Evolutionary conservation across 176 grass and related monocot genomes (phyloP).

Genomic region (Rhipidocladum racemiflorum): DNA sequence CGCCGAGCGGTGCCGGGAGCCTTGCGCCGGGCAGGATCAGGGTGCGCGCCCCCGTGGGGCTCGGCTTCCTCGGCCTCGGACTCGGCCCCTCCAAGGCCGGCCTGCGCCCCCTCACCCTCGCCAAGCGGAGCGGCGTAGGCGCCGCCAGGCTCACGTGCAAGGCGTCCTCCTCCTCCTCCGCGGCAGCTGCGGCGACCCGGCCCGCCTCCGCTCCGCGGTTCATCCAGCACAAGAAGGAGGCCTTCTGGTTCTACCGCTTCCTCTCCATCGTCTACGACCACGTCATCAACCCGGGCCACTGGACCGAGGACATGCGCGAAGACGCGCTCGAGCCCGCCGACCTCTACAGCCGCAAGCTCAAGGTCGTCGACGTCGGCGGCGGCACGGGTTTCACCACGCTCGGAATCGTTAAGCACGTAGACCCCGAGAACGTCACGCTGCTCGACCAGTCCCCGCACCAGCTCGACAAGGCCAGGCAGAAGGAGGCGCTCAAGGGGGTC

Average conservation of each 20-base stretch:
- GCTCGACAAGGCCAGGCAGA: constrained; percentile 74
- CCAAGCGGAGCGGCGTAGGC: not conserved
- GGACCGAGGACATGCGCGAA: constrained; percentile 96
- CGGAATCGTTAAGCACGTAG: constrained; percentile 72
- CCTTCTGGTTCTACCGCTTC: constrained; percentile 99
- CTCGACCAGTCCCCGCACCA: constrained; percentile 93
- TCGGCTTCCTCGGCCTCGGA: constrained; percentile 39
- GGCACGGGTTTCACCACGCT: constrained; percentile 79
- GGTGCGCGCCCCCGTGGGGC: constrained; percentile 17
- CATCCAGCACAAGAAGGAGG: constrained; percentile 99
- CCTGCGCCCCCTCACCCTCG: not conserved
- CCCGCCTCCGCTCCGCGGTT: constrained; percentile 64
- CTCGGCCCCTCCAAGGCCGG: constrained; percentile 31
- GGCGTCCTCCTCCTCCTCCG: constrained; percentile 42
- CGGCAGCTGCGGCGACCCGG: not conserved
- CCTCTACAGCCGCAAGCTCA: constrained; percentile 53
- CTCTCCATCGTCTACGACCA: constrained; percentile 95
- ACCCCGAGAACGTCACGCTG: constrained; percentile 73
- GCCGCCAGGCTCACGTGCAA: constrained; percentile 17
- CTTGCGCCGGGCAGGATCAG: constrained; percentile 25
- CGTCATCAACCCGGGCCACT: constrained; percentile 88
- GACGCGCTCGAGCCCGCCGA: constrained; percentile 79
- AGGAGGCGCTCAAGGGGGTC: constrained; percentile 75
- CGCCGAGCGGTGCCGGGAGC: constrained; percentile 22
- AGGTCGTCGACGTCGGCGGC: constrained; percentile 83